These are phyloP conservation scores for Eimeria falciformis DNA, from an alignment of 169 alveolate genomes.

Conservation along the genomic window DNA sequence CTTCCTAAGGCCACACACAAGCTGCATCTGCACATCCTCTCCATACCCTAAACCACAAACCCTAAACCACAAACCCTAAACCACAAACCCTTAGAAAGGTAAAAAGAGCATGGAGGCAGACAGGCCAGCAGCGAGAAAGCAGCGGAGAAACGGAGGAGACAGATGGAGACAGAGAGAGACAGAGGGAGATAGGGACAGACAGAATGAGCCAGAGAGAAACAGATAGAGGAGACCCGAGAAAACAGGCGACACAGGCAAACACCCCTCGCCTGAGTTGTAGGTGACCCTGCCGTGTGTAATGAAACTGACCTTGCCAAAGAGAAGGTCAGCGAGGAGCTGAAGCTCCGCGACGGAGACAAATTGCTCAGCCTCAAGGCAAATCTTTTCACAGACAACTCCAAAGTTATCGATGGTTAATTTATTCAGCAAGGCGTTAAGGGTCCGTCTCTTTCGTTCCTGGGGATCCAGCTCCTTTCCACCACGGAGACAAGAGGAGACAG, in stretches of 20 bases:
- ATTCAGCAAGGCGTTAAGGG: conserved; percentile 88
- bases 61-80: not conserved
- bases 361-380: conserved; percentile 83
- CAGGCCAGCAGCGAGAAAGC: not conserved
- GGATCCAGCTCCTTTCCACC: conserved; percentile 2
- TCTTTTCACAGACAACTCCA: conserved; percentile 91
- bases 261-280: not conserved
- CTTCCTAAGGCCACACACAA: not conserved
- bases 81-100: not conserved
- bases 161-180: too few relatives aligned
- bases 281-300: not conserved
- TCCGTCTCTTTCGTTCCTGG: conserved; percentile 80
- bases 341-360: conserved; percentile 50
- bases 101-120: not conserved
- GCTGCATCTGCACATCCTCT: conserved; percentile 79
- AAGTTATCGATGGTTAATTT: conserved; percentile 92
- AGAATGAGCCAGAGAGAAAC: too few relatives aligned
- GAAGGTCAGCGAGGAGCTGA: conserved; percentile 64
- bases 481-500: not conserved
- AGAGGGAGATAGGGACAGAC: too few relatives aligned
- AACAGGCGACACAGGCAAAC: too few relatives aligned
- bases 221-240: too few relatives aligned
- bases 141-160: not conserved
- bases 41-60: not conserved
- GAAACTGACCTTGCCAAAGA: conserved; percentile 45